phyloP scores from a whole-genome alignment of 768 basidiomycete species.

The Gautieria morchelliformis region DNA sequence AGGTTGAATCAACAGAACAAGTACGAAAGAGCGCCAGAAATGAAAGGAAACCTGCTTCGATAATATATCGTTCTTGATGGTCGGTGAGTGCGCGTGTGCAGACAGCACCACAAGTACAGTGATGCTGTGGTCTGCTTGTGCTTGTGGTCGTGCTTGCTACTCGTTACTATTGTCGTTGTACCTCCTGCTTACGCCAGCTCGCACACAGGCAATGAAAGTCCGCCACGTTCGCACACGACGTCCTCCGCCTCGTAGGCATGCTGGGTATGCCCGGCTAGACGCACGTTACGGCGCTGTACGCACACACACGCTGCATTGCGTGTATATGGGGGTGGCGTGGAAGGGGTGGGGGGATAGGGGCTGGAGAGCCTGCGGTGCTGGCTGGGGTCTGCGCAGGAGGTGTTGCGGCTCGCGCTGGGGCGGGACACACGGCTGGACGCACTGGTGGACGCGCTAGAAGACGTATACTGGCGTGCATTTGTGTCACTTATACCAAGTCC shows the following conservation, averaged over 20 bases:
- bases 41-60: no score
- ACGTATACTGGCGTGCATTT: no score
- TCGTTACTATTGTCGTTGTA: no score
- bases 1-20: no score
- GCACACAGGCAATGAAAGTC: constrained; percentile 55
- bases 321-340: constrained; percentile 56
- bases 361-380: no score
- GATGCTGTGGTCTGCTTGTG: no score
- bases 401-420: constrained; percentile 50
- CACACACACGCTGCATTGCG: no score
- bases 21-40: no score
- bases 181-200: constrained; percentile 14
- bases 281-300: constrained; percentile 15
- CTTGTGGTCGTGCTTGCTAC: no score
- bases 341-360: constrained; percentile 27
- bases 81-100: constrained; percentile 61
- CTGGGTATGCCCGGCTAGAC: constrained; percentile 54
- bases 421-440: constrained; percentile 24
- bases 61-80: constrained; percentile 54
- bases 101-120: no score
- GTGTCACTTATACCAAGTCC: no score
- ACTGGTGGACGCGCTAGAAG: no score
- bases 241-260: constrained; percentile 46
- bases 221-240: constrained; percentile 38
- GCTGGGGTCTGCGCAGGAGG: constrained; percentile 61